phyloP scores from a whole-genome alignment of 495 filamentous ascomycete genomes.

The Aspergillus avenaceus region DNA sequence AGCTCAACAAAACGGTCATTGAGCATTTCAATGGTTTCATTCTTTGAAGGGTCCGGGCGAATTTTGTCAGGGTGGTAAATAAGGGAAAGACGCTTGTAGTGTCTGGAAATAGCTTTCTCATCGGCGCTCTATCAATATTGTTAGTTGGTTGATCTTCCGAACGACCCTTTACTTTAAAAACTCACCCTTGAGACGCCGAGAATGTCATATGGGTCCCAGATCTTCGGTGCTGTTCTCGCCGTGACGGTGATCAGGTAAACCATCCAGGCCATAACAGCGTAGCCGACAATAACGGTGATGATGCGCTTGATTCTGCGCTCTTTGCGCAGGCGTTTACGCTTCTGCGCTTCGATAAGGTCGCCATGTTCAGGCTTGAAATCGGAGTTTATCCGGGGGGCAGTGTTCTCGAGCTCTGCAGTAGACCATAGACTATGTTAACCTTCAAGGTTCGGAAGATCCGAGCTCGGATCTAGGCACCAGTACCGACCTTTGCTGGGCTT shows the following conservation, averaged over 20 bases:
- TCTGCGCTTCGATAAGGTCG: slow-evolving; percentile 78
- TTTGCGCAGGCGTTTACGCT: slow-evolving; percentile 83
- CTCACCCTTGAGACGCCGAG: slow-evolving; percentile 75
- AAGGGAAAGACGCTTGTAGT: slow-evolving; percentile 80
- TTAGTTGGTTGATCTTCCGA: slow-evolving; percentile 3
- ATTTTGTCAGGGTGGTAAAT: slow-evolving; percentile 93
- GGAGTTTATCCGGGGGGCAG: slow-evolving; percentile 65
- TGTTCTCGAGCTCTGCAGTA: slow-evolving; percentile 57
- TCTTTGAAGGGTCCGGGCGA: slow-evolving; percentile 72
- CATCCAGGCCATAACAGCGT: slow-evolving; percentile 86
- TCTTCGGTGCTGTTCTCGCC: slow-evolving; percentile 64
- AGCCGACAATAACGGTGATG: slow-evolving; percentile 69
- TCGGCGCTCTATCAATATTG: slow-evolving; percentile 56
- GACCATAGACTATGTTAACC: not conserved
- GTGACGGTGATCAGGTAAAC: slow-evolving; percentile 82
- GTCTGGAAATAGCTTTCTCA: slow-evolving; percentile 86
- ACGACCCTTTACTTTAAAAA: not conserved
- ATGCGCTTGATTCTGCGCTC: slow-evolving; percentile 87
- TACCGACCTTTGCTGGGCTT: slow-evolving; percentile 68
- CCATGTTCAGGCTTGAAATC: slow-evolving; percentile 77
- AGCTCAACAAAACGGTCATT: slow-evolving; percentile 90
- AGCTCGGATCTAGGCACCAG: slow-evolving; percentile 7
- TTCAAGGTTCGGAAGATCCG: not conserved
- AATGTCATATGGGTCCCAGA: slow-evolving; percentile 97
- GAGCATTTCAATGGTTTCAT: slow-evolving; percentile 80